Evolutionary conservation across 345 rosid genomes (phyloP), one percentile per base, ranked within the genome.

Genomic region (Conringia planisiliqua): DNA sequence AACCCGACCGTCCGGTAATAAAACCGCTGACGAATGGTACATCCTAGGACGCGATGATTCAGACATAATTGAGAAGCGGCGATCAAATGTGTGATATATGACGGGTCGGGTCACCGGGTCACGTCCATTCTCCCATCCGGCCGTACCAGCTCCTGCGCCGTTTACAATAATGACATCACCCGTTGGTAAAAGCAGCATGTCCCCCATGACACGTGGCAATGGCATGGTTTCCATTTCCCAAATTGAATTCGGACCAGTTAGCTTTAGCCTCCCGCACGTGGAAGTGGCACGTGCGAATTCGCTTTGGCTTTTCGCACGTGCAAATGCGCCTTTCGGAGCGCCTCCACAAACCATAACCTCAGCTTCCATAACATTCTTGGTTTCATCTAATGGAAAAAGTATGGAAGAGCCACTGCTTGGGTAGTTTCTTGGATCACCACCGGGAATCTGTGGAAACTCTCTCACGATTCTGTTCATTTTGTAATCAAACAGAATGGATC

Each of bases 201-300:
- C 98, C 0, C 94, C 85, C 98, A 93, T 91, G n/a, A 87, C 91
- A 61, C 97, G 84, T 8, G 87, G 83, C 4, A 80, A 38, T 0
- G 98, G 96, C 94, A 91, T 88, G 29, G 79, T 57, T 76, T 91
- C 98, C 91, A 89, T 87, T 35, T 57, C 70, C 97, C 98, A 93
- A 0, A 16, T 68, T 36, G 91, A 90, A 75, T 83, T 68, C 12
- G 29, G 67, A 44, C 65, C 74, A 56, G 71, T 54, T 18, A 85
- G 82, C 70, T 62, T 81, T n/a, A 93, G 78, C 70, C 96, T 77
- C 39, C 96, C 97, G 46, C 98, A 93, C 0, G 91, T 72, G n/a
- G 86, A 77, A 40, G 26, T 46, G 12, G 96, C 97, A 29, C 72
- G 80, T 5, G 55, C 0, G 65, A 81, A 91, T 62, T 42, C 27